A percentile compares a stretch with the other conserved stretches of the same genome.
phyloP scores from a whole-genome alignment of 2,329 filamentous ascomycete genomes.

The Aspergillus viridinutans region DNA sequence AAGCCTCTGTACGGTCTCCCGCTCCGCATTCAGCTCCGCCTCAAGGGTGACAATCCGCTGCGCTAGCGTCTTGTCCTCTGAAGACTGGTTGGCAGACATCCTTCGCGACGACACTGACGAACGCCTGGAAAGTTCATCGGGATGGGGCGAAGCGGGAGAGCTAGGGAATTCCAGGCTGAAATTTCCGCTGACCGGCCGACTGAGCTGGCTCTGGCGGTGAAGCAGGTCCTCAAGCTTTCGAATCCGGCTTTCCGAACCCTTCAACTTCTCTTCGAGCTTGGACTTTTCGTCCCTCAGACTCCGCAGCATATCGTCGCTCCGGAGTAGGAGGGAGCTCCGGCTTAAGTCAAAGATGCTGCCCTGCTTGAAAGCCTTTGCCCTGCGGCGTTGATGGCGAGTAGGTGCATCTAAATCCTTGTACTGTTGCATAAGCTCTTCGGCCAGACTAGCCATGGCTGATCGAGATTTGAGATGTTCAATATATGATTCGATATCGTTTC shows the following conservation, averaged over 20 bases:
- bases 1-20: constrained; percentile 60
- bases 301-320: constrained; percentile 76
- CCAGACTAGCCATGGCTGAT: constrained; percentile 60
- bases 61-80: constrained; percentile 58
- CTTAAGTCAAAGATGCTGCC: constrained; percentile 92
- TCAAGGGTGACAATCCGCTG: constrained; percentile 67
- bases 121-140: constrained; percentile 48
- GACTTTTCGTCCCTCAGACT: constrained; percentile 79
- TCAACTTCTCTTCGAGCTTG: constrained; percentile 68
- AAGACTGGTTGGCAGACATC: constrained; percentile 56
- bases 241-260: constrained; percentile 82
- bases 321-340: constrained; percentile 77
- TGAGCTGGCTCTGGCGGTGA: constrained; percentile 68
- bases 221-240: constrained; percentile 87
- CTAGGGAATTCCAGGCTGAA: constrained; percentile 41
- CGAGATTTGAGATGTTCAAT: constrained; percentile 62
- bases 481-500: constrained; percentile 73
- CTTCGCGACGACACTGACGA: constrained; percentile 60
- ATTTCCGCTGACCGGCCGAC: constrained; percentile 50
- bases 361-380: constrained; percentile 91
- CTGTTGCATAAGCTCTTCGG: constrained; percentile 70
- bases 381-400: constrained; percentile 79
- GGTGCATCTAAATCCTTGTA: constrained; percentile 76
- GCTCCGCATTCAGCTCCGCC: constrained; percentile 70
- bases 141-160: constrained; percentile 40